Base-by-base conservation (phyloP, 805 yeast genomes). In the Suhomyces sp. region DNA sequence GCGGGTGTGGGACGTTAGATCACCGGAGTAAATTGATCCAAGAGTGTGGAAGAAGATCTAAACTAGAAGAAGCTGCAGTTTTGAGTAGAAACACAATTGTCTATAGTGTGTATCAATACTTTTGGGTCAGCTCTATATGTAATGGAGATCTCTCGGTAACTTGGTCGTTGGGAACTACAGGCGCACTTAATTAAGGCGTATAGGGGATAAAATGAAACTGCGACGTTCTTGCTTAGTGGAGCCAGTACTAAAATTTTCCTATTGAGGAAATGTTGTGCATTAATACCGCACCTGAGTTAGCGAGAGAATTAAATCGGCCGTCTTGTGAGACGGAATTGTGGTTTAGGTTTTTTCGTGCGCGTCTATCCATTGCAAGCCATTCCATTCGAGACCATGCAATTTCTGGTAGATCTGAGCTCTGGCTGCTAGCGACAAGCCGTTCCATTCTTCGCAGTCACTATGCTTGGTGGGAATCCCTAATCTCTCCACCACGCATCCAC, bases 401-500 rank as follows among this genome's bases (percentile, higher is more conserved):
- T 19, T 37, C 41, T 37, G 21, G 41, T 37, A 37, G 41, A 10
- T 19, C 22, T 37, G 41, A 22, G 41, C 41, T 43, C 91, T 72
- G 6, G 75, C 71, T n/a, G 53, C 49, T 19, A 86, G 64, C 3
- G 69, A 54, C 6, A 57, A 25, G 0, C 85, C 87, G 61, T 90
- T 90, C 93, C 96, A 89, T 0, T 61, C 66, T 1, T 48, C 55
- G 1, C 54, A 57, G 17, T 59, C 49, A 3, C 49, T 56, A 0
- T 55, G 57, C 2, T 65, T 59, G 24, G 72, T 46, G 0, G 97
- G 96, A 62, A 86, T 74, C 0, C 97, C 97, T 43, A 87, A 69
- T 57, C 81, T 86, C 64, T 92, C 97, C 35, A 92, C 82, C n/a
- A 87, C 82, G 46, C 84, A 72, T 0, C 96, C 93, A 52, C 97